Base-by-base conservation (phyloP, 495 filamentous ascomycete genomes). In the Neurospora sp. region DNA sequence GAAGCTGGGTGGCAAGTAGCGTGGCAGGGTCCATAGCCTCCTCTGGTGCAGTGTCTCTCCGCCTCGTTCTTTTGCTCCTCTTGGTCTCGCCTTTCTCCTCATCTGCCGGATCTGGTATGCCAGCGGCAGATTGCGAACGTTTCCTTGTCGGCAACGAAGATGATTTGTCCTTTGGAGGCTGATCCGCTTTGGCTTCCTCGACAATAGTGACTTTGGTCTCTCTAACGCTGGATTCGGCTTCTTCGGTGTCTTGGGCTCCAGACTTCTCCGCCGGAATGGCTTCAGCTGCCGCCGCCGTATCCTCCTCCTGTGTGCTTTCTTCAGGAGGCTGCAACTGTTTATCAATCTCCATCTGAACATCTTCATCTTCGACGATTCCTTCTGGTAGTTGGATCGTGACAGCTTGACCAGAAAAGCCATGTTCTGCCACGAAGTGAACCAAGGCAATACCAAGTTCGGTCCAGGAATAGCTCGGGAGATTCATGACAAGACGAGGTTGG, bases 21-120 rank as follows among this genome's bases (percentile, higher is more conserved):
- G 89, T 91, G n/a, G 86, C 85, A 40, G 89, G 87, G 72, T 94
- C 91, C 74, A 90, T 86, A 5, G 81, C 86, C 31, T 93, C 92
- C 6, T 92, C 93, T 74, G 87, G 88, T 72, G 89, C 89, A 7
- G 90, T 92, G 69, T 94, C 93, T 42, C 93, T 87, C 38, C 92
- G 90, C 73, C 93, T 88, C 38, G 92, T 93, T 68, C 94, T 87
- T 77, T 95, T 94, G 82, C 93, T 96, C 76, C 93, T 89, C 76
- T 90, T 88, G 65, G 92, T 86, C 5, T 90, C 87, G 9, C 86
- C 88, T 73, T 91, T 81, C 59, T 88, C 86, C 40, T 89, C 87
- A 31, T 87, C 86, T 12, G 70, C 80, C 1, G 78, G 81, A 16
- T 90, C 89, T 0, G 83, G 82, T 27, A 92, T 78, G 0, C 89